Base-by-base conservation (phyloP, 73 alveolate genomes). In the Paraurostyla sp. region DNA sequence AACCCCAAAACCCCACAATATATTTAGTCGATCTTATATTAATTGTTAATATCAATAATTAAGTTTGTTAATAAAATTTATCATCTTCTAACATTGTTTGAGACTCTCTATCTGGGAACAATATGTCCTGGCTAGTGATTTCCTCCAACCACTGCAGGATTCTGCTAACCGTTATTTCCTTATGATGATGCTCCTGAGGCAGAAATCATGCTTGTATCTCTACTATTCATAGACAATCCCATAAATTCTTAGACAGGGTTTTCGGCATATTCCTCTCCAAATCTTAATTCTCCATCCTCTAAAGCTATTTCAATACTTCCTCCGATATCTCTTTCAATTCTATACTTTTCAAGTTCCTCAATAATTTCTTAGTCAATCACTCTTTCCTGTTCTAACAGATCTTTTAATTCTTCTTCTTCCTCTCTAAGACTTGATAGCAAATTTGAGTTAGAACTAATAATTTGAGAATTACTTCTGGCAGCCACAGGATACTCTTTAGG, bases 401-500 rank as follows among this genome's bases (percentile, higher is more conserved):
- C 84, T 43, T 23, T 69, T 27, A 69, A n/a, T 23, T 69, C 84
- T 69, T 69, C 84, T 69, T 69, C 84, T 63, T 69, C 84, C 25
- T 60, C 78, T 60, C 32, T 30, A 9, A 60, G 50, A 60, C 78
- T 60, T 16, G 78, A 18, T 30, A 50, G 78, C 7, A 60, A 22
- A 54, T 54, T 60, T 60, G 22, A 29, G 13, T 50, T 50, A 9
- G 78, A 60, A 25, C 78, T 60, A 13, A 60, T 6, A 9, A 50
- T 29, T 27, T 45, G 32, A 13, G 78, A 60, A 2, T 60, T 50
- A 60, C 50, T 30, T 60, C 50, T 60, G 6, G 51, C 78, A 32
- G n/a, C n/a, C n/a, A 60, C 33, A 16, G 87, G 87, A 50, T 75
- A 75, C 75, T 75, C 87, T 71, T 82, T 71, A 25, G 95, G 95